Conservation (phyloP, 2,329 filamentous ascomycete genomes). For the Sporothrix phasma region DNA sequence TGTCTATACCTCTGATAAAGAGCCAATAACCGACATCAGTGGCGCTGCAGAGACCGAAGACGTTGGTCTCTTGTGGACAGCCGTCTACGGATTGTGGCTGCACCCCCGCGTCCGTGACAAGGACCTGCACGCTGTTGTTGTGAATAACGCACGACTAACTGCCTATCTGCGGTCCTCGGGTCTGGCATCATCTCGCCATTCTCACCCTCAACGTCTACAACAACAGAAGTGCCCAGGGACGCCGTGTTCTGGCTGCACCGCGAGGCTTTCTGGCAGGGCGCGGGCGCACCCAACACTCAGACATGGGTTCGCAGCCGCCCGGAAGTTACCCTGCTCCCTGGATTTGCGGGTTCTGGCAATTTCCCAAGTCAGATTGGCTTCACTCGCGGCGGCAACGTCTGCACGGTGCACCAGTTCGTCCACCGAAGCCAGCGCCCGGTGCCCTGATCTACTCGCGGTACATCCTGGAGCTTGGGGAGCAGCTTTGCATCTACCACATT, state of each 20-base stretch:
- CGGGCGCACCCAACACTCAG: conserved; percentile 40
- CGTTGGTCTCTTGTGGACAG: conserved; percentile 14
- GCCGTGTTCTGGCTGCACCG: conserved; percentile 18
- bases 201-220: conserved; percentile 8
- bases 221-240: conserved; percentile 6
- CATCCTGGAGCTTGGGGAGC: conserved; percentile 59
- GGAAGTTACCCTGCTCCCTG: conserved; percentile 44
- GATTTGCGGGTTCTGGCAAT: conserved; percentile 22
- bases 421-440: conserved; percentile 60
- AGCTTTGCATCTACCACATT: conserved; percentile 60
- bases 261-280: conserved; percentile 20
- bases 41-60: neutral
- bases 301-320: conserved; percentile 49
- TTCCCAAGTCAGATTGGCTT: conserved; percentile 32
- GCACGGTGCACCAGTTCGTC: conserved; percentile 50
- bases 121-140: conserved; percentile 13
- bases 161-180: conserved; percentile 17
- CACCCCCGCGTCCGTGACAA: conserved; percentile 13
- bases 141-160: conserved; percentile 10
- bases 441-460: conserved; percentile 68
- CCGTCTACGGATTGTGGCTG: conserved; percentile 18
- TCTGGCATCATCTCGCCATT: conserved; percentile 15
- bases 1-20: neutral
- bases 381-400: conserved; percentile 29
- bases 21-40: neutral